Conservation (phyloP, 306 rosid genomes). For the Citrullus colocynthis region DNA sequence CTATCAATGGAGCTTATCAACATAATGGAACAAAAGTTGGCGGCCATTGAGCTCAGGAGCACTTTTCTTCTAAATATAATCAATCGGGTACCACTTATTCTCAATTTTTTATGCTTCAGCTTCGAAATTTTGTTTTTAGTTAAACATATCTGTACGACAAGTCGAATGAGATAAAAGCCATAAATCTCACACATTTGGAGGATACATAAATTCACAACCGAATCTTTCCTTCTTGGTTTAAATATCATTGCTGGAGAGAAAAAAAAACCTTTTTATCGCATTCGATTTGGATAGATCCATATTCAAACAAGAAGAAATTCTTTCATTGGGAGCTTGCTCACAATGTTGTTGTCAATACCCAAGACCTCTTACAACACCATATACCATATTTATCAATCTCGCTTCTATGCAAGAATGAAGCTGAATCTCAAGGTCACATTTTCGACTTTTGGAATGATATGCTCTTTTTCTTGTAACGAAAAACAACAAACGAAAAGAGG, state of each 20-base stretch:
- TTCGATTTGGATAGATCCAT: background rate
- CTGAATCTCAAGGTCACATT: background rate
- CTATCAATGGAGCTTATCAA: conserved; percentile 42
- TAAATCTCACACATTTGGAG: background rate
- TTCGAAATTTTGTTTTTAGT: background rate
- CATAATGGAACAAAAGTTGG: conserved; percentile 66
- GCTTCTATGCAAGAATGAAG: background rate
- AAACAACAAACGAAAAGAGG: no score
- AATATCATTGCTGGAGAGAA: background rate
- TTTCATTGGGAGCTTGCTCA: background rate
- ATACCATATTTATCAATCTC: background rate
- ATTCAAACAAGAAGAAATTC: background rate
- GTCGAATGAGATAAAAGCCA: background rate
- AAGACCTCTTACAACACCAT: background rate
- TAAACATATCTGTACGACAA: background rate
- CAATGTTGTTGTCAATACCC: background rate
- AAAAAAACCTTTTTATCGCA: background rate
- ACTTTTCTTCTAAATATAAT: conserved; percentile 38
- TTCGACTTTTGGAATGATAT: background rate
- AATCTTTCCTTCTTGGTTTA: background rate
- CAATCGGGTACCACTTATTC: conserved; percentile 36
- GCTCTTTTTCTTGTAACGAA: background rate
- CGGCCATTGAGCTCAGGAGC: conserved; percentile 48
- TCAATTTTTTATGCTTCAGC: background rate
- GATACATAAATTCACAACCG: background rate